Evolutionary conservation across 257 asterid species (phyloP), one percentile per base, ranked within the genome.

Genomic region (Solanum clarkiae): DNA sequence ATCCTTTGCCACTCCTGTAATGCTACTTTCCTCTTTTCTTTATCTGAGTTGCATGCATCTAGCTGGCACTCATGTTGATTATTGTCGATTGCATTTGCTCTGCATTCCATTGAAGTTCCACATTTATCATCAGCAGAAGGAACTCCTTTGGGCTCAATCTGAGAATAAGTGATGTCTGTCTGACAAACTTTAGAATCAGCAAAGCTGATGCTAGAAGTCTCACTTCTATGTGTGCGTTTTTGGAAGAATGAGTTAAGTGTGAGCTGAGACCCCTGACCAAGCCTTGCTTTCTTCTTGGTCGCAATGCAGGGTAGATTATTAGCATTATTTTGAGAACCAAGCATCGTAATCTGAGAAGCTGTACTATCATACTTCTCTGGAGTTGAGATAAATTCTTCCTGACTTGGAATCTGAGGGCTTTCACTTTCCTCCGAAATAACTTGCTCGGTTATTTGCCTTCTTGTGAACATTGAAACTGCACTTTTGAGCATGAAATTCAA

Each of bases 1-100:
- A 96, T 96, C 92, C 99, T 94, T 88, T 95, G 97, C 99, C 99
- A 96, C 92, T 96, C 98, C 84, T 86, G 84, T 71, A 89, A 84
- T 47, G 99, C 98, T 80, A 49, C 84, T 82, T 84, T 88, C 18
- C 86, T 87, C 85, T 90, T 92, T 82, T 90, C 93, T 69, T 88
- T 92, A 85, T 87, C 92, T 45, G 91, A 68, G 80, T 88, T 89
- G 68, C 90, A 87, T 62, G 42, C 83, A 83, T 86, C 87, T 80
- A 55, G 29, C 59, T 51, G 81, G 74, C 74, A 80, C 32, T 89
- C 90, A 72, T 83, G 92, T 71, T 84, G 90, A 60, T 59, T 80
- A 57, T 88, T 70, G 77, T 88, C 81, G 62, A 82, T 84, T 80
- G 79, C 88, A 51, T 75, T 88, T 49, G 88, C 80, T 81, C 80